phyloP scores from a whole-genome alignment of 2,329 filamentous ascomycete genomes.

The Amauroascus niger region DNA sequence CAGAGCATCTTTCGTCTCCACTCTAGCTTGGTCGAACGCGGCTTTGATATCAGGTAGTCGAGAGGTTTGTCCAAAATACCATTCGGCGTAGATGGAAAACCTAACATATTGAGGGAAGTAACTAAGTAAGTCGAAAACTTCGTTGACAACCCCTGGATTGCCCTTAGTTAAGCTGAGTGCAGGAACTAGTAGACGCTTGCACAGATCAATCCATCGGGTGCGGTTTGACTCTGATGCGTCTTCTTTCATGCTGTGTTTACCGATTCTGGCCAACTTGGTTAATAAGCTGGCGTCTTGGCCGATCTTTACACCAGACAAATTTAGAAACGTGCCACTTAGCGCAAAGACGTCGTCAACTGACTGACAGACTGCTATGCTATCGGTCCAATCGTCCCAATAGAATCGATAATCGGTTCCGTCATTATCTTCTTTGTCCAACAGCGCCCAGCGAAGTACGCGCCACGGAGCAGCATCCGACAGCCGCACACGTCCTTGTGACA shows the following conservation, averaged over 20 bases:
- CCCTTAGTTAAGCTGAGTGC: conserved; percentile 75
- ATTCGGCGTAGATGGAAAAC: conserved; percentile 87
- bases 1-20: conserved; percentile 75
- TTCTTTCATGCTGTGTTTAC: conserved; percentile 59
- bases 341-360: conserved; percentile 82
- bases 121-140: conserved; percentile 74
- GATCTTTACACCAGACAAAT: conserved; percentile 78
- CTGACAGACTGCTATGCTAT: conserved; percentile 86
- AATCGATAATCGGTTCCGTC: conserved; percentile 74
- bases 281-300: conserved; percentile 71
- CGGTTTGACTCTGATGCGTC: conserved; percentile 62
- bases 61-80: conserved; percentile 72
- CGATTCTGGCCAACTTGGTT: conserved; percentile 77
- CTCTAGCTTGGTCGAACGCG: conserved; percentile 65
- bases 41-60: conserved; percentile 65
- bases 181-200: conserved; percentile 75
- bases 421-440: conserved; percentile 65
- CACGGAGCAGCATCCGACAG: conserved; percentile 51
- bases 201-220: conserved; percentile 72
- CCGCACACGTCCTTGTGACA: conserved; percentile 60
- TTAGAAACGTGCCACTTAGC: conserved; percentile 73
- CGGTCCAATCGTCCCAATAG: conserved; percentile 96
- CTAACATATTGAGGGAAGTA: conserved; percentile 65
- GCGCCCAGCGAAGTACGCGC: conserved; percentile 71
- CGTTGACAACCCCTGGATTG: conserved; percentile 75